phyloP scores from a whole-genome alignment of 1,284 basidiomycete genomes.

The Megacollybia platyphylla region DNA sequence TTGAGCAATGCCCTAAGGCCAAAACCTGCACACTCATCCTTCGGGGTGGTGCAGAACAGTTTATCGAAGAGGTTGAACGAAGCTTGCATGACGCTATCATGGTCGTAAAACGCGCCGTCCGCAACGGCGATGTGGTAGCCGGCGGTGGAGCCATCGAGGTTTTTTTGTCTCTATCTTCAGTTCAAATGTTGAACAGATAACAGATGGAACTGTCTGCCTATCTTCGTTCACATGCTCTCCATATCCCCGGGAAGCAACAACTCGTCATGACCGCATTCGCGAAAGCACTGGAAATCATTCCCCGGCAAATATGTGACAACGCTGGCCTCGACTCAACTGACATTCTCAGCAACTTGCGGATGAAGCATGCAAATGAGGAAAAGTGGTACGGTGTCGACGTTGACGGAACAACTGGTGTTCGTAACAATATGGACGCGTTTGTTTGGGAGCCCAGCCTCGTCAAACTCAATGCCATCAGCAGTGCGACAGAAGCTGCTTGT shows the following conservation, averaged over 20 bases:
- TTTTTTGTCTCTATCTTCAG: constrained; percentile 11
- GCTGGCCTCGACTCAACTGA: constrained; percentile 98
- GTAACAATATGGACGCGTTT: constrained; percentile 94
- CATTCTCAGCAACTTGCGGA: constrained; percentile 92
- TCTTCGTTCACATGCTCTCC: constrained; percentile 82
- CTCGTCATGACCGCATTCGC: constrained; percentile 93
- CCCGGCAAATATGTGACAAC: constrained; percentile 97
- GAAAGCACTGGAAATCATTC: constrained; percentile 94
- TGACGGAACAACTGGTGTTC: constrained; percentile 78
- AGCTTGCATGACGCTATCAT: constrained; percentile 98
- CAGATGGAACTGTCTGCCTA: constrained; percentile 94
- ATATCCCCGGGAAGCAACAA: constrained; percentile 95
- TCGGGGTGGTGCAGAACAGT: constrained; percentile 96
- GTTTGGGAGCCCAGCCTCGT: constrained; percentile 98
- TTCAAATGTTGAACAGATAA: constrained; percentile 2
- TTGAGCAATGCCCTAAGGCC: constrained; percentile 89
- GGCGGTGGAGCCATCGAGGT: constrained; percentile 97
- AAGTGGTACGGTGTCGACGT: constrained; percentile 95
- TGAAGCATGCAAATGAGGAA: constrained; percentile 85
- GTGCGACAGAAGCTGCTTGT: constrained; percentile 93
- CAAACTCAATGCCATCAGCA: constrained; percentile 91
- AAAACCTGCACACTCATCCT: constrained; percentile 96
- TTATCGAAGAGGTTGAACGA: constrained; percentile 96
- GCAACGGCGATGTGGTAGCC: constrained; percentile 92
- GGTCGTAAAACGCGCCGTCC: constrained; percentile 97